These are phyloP conservation scores for Tricholoma sp. DNA, from an alignment of 768 basidiomycete genomes.

Conservation along the genomic window DNA sequence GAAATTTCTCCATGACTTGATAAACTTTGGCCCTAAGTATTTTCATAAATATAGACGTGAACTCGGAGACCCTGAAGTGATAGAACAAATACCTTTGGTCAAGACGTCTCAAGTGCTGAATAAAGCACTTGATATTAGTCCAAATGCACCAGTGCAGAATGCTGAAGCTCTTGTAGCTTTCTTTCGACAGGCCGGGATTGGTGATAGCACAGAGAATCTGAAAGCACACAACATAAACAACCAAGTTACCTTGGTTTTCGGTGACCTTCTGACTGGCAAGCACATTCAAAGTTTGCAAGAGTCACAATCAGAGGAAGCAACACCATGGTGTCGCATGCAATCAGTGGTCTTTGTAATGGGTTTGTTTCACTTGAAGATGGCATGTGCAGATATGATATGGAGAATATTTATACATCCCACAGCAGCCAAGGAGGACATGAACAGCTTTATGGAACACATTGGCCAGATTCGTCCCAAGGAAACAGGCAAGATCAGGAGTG, in stretches of 20 bases:
- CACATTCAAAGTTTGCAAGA: conserved; percentile 4
- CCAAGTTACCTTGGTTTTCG: conserved; percentile 1
- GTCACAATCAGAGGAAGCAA: conserved; percentile 13
- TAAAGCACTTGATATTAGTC: neutral
- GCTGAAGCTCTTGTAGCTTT: conserved; percentile 1
- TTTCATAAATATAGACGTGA: conserved; percentile 17
- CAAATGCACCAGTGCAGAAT: neutral
- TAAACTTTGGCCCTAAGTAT: conserved; percentile 9
- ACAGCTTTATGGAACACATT: conserved; percentile 15
- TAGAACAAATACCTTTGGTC: conserved; percentile 14
- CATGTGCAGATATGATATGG: conserved; percentile 20
- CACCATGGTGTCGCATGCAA: conserved; percentile 14
- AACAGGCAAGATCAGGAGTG: conserved; percentile 24
- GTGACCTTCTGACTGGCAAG: conserved; percentile 17
- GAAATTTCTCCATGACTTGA: conserved; percentile 23
- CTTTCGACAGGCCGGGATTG: conserved; percentile 17
- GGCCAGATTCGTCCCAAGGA: conserved; percentile 24
- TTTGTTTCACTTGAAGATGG: conserved; percentile 26
- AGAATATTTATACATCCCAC: conserved; percentile 17
- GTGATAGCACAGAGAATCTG: conserved; percentile 13
- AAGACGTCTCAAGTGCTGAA: conserved; percentile 1
- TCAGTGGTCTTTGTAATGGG: conserved; percentile 18
- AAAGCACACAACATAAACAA: neutral
- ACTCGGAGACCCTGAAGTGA: conserved; percentile 17
- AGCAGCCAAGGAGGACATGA: conserved; percentile 9